Conservation (phyloP, 1,284 basidiomycete species). For the Prillingera fragicola region DNA sequence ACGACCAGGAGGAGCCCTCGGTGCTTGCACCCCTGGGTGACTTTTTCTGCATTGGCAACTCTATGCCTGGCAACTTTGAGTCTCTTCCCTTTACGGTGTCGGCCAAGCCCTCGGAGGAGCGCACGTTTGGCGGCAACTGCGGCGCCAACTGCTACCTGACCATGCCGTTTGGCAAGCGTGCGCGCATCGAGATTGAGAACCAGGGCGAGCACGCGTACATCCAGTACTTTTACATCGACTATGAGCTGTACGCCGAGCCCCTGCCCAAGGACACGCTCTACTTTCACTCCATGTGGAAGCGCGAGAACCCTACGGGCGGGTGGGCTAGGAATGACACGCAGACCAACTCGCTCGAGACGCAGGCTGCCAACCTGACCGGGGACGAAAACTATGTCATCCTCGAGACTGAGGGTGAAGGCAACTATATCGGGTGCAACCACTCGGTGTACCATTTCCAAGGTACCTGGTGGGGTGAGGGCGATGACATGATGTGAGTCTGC, state of each 20-base stretch:
- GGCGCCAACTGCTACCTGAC: constrained; percentile 12
- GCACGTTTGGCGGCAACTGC: constrained; percentile 8
- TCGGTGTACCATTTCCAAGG: too few species aligned
- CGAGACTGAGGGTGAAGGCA: too few species aligned
- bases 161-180: constrained; percentile 9
- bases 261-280: constrained; percentile 5
- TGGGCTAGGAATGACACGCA: too few species aligned
- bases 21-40: constrained; percentile 7
- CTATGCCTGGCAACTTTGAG: constrained; percentile 13
- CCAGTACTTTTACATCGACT: constrained; percentile 6
- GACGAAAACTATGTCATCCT: too few species aligned
- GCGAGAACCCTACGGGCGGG: constrained; percentile 6
- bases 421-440: too few species aligned
- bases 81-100: constrained; percentile 9
- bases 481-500: too few species aligned
- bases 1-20: too few species aligned
- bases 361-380: too few species aligned
- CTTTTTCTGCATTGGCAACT: constrained; percentile 10
- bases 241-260: constrained; percentile 5
- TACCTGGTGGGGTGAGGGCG: too few species aligned
- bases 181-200: constrained; percentile 10
- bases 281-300: constrained; percentile 8
- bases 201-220: constrained; percentile 12
- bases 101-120: constrained; percentile 9
- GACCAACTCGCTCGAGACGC: too few species aligned